Conservation (phyloP, 768 basidiomycete genomes). For the Suillus occidentalis region DNA sequence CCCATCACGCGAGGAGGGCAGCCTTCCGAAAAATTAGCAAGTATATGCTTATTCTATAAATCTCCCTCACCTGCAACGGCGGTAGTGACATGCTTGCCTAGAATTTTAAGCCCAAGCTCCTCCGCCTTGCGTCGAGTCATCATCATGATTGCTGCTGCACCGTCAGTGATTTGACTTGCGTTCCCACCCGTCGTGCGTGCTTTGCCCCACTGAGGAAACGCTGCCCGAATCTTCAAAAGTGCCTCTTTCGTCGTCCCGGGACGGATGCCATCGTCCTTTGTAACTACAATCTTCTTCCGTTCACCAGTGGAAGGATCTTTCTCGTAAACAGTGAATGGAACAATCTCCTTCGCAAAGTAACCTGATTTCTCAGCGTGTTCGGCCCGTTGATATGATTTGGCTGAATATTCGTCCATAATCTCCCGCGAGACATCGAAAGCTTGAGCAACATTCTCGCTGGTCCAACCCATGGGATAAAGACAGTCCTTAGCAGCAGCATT, state of each 20-base stretch:
- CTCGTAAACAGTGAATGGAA: constrained; percentile 68
- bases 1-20: constrained; percentile 85
- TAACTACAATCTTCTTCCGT: constrained; percentile 52
- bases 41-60: neutral
- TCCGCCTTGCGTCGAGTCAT: constrained; percentile 83
- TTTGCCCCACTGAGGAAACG: constrained; percentile 83
- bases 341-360: constrained; percentile 67
- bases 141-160: constrained; percentile 76
- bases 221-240: constrained; percentile 63
- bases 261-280: constrained; percentile 77
- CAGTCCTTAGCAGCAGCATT: constrained; percentile 62
- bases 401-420: constrained; percentile 75
- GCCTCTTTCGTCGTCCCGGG: constrained; percentile 68
- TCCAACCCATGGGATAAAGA: constrained; percentile 83
- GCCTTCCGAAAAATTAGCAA: constrained; percentile 36
- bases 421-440: constrained; percentile 73
- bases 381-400: constrained; percentile 75
- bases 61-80: constrained; percentile 54
- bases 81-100: constrained; percentile 81
- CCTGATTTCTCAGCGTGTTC: constrained; percentile 71
- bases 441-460: constrained; percentile 79
- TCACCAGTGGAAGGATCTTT: constrained; percentile 56
- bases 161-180: constrained; percentile 83
- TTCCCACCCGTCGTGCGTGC: constrained; percentile 80
- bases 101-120: constrained; percentile 64